Conservation (phyloP, 352 stramenopile species). For the Poterioochromonas sp. region DNA sequence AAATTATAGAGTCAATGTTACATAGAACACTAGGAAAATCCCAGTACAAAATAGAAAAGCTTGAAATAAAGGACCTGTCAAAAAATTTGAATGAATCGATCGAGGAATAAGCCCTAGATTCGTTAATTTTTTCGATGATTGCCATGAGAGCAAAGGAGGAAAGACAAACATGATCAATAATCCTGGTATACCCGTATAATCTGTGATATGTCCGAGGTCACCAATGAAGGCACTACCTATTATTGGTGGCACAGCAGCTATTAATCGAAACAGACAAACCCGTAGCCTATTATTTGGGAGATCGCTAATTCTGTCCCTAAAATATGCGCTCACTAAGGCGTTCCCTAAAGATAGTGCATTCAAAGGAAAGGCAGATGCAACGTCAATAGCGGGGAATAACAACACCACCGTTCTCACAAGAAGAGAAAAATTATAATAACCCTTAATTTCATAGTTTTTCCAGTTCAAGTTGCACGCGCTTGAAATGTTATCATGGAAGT, state of each 20-base stretch:
- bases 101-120: background rate
- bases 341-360: constrained; percentile 40
- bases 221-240: constrained; percentile 39
- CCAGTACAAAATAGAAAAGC: background rate
- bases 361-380: constrained; percentile 41
- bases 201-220: constrained; percentile 45
- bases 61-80: background rate
- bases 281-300: constrained; percentile 30
- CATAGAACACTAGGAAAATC: background rate
- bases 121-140: background rate
- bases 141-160: constrained; percentile 38
- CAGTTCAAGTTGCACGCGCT: constrained; percentile 41
- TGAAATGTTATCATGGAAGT: constrained; percentile 39
- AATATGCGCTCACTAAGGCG: constrained; percentile 6
- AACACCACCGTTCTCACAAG: constrained; percentile 40
- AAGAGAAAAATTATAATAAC: constrained; percentile 22
- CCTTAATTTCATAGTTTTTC: constrained; percentile 22
- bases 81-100: background rate
- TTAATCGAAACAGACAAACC: constrained; percentile 39
- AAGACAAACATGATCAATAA: constrained; percentile 41
- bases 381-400: constrained; percentile 43
- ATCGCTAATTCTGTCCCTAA: constrained; percentile 34
- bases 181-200: constrained; percentile 44
- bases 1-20: too few relatives aligned
- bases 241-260: constrained; percentile 43